phyloP scores from a whole-genome alignment of 208 protist genomes.

The Wallacemonas sp. region DNA sequence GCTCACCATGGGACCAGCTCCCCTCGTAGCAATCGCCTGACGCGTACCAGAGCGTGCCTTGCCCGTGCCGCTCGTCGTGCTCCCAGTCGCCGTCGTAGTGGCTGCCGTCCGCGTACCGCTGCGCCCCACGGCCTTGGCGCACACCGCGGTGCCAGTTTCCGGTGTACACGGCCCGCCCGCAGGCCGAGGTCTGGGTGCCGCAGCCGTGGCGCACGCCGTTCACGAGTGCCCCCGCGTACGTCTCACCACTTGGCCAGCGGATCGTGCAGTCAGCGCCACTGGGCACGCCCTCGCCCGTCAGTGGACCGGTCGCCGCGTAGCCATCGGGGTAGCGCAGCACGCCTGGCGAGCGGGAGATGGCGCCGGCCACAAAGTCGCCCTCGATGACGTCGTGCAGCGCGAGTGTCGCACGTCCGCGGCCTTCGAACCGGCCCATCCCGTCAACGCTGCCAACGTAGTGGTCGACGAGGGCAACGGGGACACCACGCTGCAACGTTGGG shows the following conservation, averaged over 20 bases:
- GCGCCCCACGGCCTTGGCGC: slow-evolving; percentile 64
- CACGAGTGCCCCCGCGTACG: slow-evolving; percentile 59
- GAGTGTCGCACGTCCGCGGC: slow-evolving; percentile 57
- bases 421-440: slow-evolving; percentile 42
- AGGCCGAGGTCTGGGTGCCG: slow-evolving; percentile 54
- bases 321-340: neutral
- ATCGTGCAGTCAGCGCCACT: slow-evolving; percentile 39
- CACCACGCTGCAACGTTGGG: neutral
- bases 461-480: slow-evolving; percentile 10
- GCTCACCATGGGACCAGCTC: slow-evolving; percentile 53
- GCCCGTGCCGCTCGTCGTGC: slow-evolving; percentile 53
- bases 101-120: slow-evolving; percentile 71
- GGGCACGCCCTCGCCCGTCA: slow-evolving; percentile 23
- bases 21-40: slow-evolving; percentile 82
- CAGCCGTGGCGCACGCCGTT: slow-evolving; percentile 77
- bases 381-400: slow-evolving; percentile 42
- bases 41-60: slow-evolving; percentile 52
- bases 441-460: slow-evolving; percentile 44
- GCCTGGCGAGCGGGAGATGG: neutral
- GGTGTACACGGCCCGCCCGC: slow-evolving; percentile 52
- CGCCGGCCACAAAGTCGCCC: slow-evolving; percentile 30
- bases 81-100: slow-evolving; percentile 70
- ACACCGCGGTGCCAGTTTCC: slow-evolving; percentile 69
- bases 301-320: neutral
- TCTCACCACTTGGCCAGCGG: slow-evolving; percentile 65